These are phyloP conservation scores for Lepidium didymum DNA, from an alignment of 345 rosid species.

Conservation along the genomic window DNA sequence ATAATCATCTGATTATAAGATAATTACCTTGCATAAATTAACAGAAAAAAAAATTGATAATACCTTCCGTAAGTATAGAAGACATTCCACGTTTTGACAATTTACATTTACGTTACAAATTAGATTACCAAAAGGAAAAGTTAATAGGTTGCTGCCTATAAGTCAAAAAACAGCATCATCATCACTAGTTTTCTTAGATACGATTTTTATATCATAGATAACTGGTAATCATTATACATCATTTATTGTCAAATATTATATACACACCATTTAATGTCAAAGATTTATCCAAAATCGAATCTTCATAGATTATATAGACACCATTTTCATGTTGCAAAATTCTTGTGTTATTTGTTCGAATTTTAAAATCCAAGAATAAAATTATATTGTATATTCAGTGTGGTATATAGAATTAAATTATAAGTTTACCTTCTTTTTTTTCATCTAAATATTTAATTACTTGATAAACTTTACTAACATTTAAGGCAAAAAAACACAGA, in stretches of 20 bases:
- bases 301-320: not conserved
- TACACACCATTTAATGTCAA: conserved; percentile 18
- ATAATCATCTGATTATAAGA: not conserved
- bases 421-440: too few relatives aligned
- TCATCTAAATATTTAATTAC: not conserved
- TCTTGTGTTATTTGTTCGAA: too few relatives aligned
- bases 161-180: conserved; percentile 28
- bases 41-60: too few relatives aligned
- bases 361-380: too few relatives aligned
- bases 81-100: not conserved
- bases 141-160: conserved; percentile 6
- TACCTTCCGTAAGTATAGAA: not conserved
- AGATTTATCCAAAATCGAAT: conserved; percentile 15
- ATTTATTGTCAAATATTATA: conserved; percentile 22
- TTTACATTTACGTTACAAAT: not conserved
- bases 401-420: too few relatives aligned
- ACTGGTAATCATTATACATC: conserved; percentile 3
- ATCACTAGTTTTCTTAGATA: conserved; percentile 25
- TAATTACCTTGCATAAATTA: too few relatives aligned
- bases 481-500: not conserved
- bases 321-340: not conserved
- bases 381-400: too few relatives aligned
- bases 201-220: not conserved
- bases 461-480: not conserved
- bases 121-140: not conserved